These are phyloP conservation scores for Alnus glutinosa DNA, from an alignment of 306 rosid genomes.

Conservation along the genomic window DNA sequence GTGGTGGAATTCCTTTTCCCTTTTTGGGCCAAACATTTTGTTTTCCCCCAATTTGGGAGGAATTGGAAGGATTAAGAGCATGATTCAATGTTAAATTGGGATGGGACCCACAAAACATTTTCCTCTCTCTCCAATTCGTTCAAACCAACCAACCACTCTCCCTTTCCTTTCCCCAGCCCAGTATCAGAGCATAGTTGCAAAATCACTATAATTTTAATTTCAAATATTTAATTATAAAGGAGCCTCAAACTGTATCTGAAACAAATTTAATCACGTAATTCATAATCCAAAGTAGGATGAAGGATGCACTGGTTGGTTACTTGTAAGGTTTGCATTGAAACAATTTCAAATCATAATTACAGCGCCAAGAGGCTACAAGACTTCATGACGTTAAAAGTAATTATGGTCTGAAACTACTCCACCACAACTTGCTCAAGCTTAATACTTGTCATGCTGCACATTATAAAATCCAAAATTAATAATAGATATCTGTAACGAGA, in stretches of 20 bases:
- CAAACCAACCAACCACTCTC: neutral
- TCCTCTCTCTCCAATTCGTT: neutral
- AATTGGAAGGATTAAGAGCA: neutral
- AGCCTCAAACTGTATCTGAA: neutral
- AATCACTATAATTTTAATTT: neutral
- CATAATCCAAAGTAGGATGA: neutral
- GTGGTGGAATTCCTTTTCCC: neutral
- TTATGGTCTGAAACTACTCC: neutral
- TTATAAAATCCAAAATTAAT: no score
- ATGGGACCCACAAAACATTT: neutral
- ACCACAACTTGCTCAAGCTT: neutral
- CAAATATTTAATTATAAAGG: neutral
- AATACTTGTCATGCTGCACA: neutral
- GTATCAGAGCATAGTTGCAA: neutral
- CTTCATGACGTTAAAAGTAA: neutral
- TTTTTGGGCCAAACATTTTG: neutral
- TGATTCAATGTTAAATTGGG: no score
- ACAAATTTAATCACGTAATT: neutral
- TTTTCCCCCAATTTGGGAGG: neutral
- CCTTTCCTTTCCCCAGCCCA: neutral
- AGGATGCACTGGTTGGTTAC: neutral
- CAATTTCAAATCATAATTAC: conserved; percentile 1
- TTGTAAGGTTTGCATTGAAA: neutral
- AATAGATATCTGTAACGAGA: neutral
- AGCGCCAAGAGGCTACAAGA: neutral